Base-by-base conservation (phyloP, 2,329 filamentous ascomycete species). In the Corinectria fuckeliana region DNA sequence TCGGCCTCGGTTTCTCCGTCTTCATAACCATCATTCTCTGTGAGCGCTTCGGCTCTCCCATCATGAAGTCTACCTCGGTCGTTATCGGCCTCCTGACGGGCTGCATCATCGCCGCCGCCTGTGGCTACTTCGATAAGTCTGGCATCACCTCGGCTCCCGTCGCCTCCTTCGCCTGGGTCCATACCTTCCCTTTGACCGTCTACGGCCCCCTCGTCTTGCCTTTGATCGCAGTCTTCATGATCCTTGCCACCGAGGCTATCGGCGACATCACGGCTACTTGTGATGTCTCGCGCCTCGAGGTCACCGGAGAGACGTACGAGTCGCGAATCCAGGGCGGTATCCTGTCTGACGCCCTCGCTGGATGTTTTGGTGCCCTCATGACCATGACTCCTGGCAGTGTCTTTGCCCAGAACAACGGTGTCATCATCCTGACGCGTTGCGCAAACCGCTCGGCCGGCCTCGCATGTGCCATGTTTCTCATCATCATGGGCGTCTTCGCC, bases 361-460 rank as follows among this genome's bases (percentile, higher is more conserved):
- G 91, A 32, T 78, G 92, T 63, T 78, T 94, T 14, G 90, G 91
- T 14, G 90, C 88, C 1, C 83, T 95, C 28, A 90, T 88, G 78
- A 94, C 91, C 47, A 91, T 92, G 66, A 91, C 90, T 0, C 91
- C 91, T 26, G 91, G 93, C 85, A 88, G 87, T 1, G 90, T 88
- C 1, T 93, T 93, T 67, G 91, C 91, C 0, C 91, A 93, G 74
- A 94, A 94, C 78, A 93, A 94, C 72, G 91, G 91, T 32, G 90
- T 94, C 50, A 93, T 95, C 61, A 89, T 91, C 0, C 81, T 95
- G 42, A 95, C 91, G 0, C 85, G 91, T 14, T 94, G 91, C 73
- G 91, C 91, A 1, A 94, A 92, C 74, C 86, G 91, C 53, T 90
- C 88, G 45, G 92, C 91, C 5, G 92, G 92, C 4, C 93, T 92